Percentiles rank a stretch among this genome's conserved stretches.
phyloP scores from a whole-genome alignment of 2,329 filamentous ascomycete genomes.

The Colletotrichum paranaense region DNA sequence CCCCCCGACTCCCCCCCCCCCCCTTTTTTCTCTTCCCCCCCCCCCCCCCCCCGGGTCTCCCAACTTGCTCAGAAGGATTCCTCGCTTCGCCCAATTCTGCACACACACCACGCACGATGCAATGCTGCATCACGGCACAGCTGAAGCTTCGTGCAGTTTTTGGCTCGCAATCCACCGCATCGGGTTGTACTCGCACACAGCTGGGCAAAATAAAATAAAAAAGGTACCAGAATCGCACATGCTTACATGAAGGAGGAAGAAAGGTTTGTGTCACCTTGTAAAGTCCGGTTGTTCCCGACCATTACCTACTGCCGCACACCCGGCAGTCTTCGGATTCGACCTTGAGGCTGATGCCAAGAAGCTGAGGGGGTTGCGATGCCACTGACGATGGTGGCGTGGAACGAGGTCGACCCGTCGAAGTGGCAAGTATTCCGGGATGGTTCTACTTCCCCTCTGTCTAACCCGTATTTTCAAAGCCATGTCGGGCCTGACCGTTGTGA shows the following conservation, averaged over 20 bases:
- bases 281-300: background rate
- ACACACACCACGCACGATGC: background rate
- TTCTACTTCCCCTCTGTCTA: background rate
- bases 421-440: too few relatives aligned
- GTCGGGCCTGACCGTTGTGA: background rate
- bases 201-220: background rate
- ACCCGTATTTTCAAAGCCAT: background rate
- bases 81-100: background rate
- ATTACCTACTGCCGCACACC: background rate
- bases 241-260: background rate
- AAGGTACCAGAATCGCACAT: constrained; percentile 5
- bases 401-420: background rate
- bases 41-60: background rate
- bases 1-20: too few relatives aligned
- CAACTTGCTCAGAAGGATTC: background rate
- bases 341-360: constrained; percentile 21
- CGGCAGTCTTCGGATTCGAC: background rate
- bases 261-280: background rate
- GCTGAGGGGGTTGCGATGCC: background rate
- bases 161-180: constrained; percentile 18
- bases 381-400: constrained; percentile 1
- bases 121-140: constrained; percentile 18
- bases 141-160: background rate
- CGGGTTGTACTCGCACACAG: background rate
- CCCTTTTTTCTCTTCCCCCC: too few relatives aligned